These are phyloP conservation scores for Aspergillus luchuensis DNA, from an alignment of 2,329 filamentous ascomycete genomes.

Conservation along the genomic window DNA sequence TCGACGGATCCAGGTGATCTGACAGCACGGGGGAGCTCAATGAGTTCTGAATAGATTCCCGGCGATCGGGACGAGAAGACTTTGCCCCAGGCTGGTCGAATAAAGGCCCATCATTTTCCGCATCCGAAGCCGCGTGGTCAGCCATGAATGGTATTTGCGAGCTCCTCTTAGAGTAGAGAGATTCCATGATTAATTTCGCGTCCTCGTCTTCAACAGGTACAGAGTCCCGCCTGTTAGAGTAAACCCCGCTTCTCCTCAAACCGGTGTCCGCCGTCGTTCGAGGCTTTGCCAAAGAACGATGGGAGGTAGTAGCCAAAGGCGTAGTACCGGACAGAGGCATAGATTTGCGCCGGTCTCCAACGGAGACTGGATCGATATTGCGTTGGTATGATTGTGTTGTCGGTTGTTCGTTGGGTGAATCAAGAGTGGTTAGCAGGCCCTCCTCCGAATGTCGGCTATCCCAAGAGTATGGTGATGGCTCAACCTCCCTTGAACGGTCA, in stretches of 20 bases:
- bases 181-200: slow-evolving; percentile 41
- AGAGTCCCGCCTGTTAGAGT: slow-evolving; percentile 29
- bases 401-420: slow-evolving; percentile 24
- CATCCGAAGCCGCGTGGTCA: slow-evolving; percentile 23
- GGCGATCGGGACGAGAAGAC: slow-evolving; percentile 11
- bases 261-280: slow-evolving; percentile 25
- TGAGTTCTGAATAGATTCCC: slow-evolving; percentile 17
- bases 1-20: slow-evolving; percentile 31
- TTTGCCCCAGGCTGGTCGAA: slow-evolving; percentile 25
- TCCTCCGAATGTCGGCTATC: slow-evolving; percentile 55
- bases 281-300: slow-evolving; percentile 36
- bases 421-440: slow-evolving; percentile 47
- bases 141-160: slow-evolving; percentile 25
- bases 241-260: slow-evolving; percentile 36
- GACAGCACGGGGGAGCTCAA: slow-evolving; percentile 14
- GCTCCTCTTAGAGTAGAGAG: slow-evolving; percentile 32
- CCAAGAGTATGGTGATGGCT: slow-evolving; percentile 55
- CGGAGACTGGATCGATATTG: slow-evolving; percentile 17
- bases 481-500: slow-evolving; percentile 47
- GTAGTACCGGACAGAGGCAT: slow-evolving; percentile 27
- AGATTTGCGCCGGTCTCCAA: slow-evolving; percentile 23
- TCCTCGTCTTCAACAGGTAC: slow-evolving; percentile 42
- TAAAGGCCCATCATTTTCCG: slow-evolving; percentile 30
- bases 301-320: slow-evolving; percentile 31
- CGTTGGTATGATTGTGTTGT: slow-evolving; percentile 15